These are phyloP conservation scores for Arthrobotrys pseudoclavata DNA, from an alignment of 2,329 filamentous ascomycete genomes.

Conservation along the genomic window DNA sequence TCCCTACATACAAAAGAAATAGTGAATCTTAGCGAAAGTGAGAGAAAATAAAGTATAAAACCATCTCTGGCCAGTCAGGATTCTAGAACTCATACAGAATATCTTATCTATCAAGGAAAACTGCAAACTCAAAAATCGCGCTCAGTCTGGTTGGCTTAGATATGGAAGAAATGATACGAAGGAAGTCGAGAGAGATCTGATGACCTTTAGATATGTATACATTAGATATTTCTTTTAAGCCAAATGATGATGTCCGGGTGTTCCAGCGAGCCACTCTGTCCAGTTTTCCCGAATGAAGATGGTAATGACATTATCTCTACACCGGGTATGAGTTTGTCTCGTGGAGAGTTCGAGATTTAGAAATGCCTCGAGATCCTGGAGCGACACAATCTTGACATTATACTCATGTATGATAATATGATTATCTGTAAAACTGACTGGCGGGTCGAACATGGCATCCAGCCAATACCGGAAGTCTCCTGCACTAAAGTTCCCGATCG, in stretches of 20 bases:
- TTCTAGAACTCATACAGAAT: neutral
- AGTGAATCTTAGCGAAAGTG: neutral
- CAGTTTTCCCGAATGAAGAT: constrained; percentile 52
- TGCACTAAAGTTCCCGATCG: constrained; percentile 39
- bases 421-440: constrained; percentile 41
- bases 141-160: neutral
- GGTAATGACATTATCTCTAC: constrained; percentile 35
- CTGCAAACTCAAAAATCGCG: neutral
- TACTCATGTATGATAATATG: constrained; percentile 43
- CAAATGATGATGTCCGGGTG: constrained; percentile 44
- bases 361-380: constrained; percentile 52
- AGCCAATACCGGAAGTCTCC: constrained; percentile 44
- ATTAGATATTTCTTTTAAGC: neutral
- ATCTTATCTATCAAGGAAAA: neutral
- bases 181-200: too few species aligned
- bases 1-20: neutral
- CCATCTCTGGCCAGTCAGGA: constrained; percentile 1
- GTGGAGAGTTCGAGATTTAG: constrained; percentile 37
- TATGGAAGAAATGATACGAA: neutral
- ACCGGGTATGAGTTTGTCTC: constrained; percentile 3
- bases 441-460: constrained; percentile 38
- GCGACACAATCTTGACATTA: constrained; percentile 29
- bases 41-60: neutral
- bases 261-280: constrained; percentile 31
- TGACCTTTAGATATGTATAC: neutral